Evolutionary conservation across 805 yeast genomes (phyloP).

Genomic region (Pichia cephalocereana): DNA sequence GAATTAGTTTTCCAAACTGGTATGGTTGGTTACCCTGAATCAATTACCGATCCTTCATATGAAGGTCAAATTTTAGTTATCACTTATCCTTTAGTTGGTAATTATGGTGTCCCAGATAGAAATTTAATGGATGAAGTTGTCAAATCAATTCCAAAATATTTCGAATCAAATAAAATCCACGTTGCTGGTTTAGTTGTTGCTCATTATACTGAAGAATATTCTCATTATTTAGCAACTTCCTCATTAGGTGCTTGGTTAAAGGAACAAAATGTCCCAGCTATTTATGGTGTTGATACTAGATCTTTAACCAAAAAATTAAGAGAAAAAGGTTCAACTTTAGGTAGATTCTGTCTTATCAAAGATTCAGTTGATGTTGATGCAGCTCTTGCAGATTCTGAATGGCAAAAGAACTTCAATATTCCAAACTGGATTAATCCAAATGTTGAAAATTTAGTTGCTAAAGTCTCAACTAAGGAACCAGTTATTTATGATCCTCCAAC

Average conservation of each 20-base stretch:
- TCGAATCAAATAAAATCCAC: conserved; percentile 88
- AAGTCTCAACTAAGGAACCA: conserved; percentile 75
- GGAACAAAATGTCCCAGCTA: conserved; percentile 87
- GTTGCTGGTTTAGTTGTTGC: conserved; percentile 96
- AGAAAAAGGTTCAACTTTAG: conserved; percentile 86
- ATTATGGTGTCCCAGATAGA: conserved; percentile 97
- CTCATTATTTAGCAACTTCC: conserved; percentile 88
- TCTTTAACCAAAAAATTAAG: conserved; percentile 88
- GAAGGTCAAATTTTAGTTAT: conserved; percentile 95
- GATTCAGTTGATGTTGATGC: conserved; percentile 8
- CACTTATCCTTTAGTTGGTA: conserved; percentile 95
- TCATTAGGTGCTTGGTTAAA: conserved; percentile 92
- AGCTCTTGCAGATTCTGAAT: conserved; percentile 22
- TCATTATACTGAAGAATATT: conserved; percentile 91
- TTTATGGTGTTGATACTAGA: conserved; percentile 97
- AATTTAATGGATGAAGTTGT: conserved; percentile 63
- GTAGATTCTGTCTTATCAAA: conserved; percentile 68
- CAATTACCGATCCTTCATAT: conserved; percentile 96
- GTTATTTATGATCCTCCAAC: conserved; percentile 64
- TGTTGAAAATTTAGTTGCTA: conserved; percentile 80
- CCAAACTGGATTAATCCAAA: conserved; percentile 95
- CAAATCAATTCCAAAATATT: conserved; percentile 75
- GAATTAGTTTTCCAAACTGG: conserved; percentile 99
- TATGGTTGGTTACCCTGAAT: conserved; percentile 99
- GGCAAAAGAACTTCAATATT: conserved; percentile 57